Evolutionary conservation across 2,329 filamentous ascomycete species (phyloP).

Genomic region (Colletotrichum sp.): DNA sequence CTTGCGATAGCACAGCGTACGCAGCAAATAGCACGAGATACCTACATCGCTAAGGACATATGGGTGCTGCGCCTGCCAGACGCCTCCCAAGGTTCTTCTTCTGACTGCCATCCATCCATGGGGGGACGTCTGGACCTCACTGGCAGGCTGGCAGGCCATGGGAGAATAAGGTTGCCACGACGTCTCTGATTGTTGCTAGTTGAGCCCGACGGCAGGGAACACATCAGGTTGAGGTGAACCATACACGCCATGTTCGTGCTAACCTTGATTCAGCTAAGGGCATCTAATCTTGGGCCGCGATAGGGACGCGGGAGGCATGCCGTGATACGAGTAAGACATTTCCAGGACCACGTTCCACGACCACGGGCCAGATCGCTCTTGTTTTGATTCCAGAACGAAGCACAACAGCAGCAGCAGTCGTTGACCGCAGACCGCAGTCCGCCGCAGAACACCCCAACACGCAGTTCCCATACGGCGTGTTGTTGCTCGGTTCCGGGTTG

Average conservation of each 20-base stretch:
- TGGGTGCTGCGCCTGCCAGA: not conserved
- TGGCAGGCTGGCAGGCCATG: not conserved
- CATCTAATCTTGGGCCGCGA: not conserved
- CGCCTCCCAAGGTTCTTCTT: not conserved
- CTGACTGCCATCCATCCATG: not conserved
- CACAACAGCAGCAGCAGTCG: not conserved
- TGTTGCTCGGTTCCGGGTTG: constrained; percentile 4
- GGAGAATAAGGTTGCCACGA: not conserved
- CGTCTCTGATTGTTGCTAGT: not conserved
- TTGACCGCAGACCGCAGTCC: not conserved
- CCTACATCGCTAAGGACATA: not conserved
- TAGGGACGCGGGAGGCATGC: not conserved
- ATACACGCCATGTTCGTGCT: not conserved
- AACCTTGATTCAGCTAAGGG: not conserved
- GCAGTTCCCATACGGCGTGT: not conserved
- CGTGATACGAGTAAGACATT: constrained; percentile 2
- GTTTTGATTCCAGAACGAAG: not conserved
- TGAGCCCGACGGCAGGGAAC: not conserved
- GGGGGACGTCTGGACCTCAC: no score
- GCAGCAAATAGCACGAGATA: not conserved
- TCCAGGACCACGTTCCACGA: not conserved
- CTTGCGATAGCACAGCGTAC: not conserved
- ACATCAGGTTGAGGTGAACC: not conserved
- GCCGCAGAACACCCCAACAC: not conserved
- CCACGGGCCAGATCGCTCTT: not conserved